phyloP scores from a whole-genome alignment of 345 rosid genomes.

The rapeseed (Brassica napus) region DNA sequence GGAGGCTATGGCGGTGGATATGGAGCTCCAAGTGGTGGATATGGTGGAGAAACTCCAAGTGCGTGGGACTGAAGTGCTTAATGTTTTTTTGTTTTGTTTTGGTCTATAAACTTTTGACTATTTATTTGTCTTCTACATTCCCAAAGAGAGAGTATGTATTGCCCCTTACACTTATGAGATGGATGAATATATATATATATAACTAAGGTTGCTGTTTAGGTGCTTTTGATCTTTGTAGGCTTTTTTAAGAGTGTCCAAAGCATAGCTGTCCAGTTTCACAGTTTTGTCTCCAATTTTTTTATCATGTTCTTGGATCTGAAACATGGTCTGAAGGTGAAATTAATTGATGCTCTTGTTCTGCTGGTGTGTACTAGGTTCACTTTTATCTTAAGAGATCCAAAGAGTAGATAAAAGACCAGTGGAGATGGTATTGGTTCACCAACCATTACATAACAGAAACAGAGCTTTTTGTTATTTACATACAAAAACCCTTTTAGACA shows the following conservation, averaged over 20 bases:
- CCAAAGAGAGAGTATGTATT: constrained; percentile 38
- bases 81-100: constrained; percentile 19
- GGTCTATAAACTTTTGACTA: constrained; percentile 16
- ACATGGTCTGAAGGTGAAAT: background rate
- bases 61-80: constrained; percentile 61
- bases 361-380: background rate
- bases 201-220: constrained; percentile 27
- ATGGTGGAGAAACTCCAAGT: constrained; percentile 55
- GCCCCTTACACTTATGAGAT: constrained; percentile 19
- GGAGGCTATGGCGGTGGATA: constrained; percentile 50
- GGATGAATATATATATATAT: constrained; percentile 36
- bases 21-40: constrained; percentile 42
- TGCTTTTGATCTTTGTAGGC: constrained; percentile 6
- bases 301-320: background rate
- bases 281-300: constrained; percentile 5
- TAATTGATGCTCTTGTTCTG: background rate
- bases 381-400: too few relatives aligned
- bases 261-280: constrained; percentile 6
- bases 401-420: background rate
- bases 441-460: constrained; percentile 14
- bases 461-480: constrained; percentile 24
- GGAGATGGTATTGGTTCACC: background rate
- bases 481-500: background rate
- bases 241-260: background rate
- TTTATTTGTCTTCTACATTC: constrained; percentile 27